A percentile compares a stretch with the other conserved stretches of the same genome.
Evolutionary conservation across 805 yeast species (phyloP).

Genomic region (Zygoascus tannicola): DNA sequence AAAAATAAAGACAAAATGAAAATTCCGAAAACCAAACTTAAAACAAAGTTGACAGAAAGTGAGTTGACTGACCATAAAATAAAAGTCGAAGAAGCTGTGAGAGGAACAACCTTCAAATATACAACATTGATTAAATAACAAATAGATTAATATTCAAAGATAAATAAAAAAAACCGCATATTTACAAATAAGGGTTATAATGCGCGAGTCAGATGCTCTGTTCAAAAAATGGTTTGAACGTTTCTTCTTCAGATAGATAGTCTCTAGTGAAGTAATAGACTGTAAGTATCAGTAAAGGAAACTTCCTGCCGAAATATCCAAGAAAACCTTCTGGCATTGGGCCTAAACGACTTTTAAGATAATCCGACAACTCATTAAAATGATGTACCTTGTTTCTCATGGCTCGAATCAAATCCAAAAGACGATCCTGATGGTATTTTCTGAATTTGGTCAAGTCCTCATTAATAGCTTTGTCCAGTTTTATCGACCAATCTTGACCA

Average conservation of each 20-base stretch:
- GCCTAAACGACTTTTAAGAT: constrained; percentile 55
- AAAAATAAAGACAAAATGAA: no score
- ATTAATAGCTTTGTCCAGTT: constrained; percentile 63
- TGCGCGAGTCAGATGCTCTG: constrained; percentile 5
- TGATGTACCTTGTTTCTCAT: constrained; percentile 92
- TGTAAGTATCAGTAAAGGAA: constrained; percentile 72
- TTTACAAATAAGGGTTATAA: no score
- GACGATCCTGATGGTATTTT: constrained; percentile 66
- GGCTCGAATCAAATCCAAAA: constrained; percentile 83
- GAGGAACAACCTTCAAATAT: no score
- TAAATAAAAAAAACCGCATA: no score
- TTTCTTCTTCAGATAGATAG: constrained; percentile 55
- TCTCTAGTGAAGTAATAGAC: constrained; percentile 54
- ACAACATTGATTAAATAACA: no score
- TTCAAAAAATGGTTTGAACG: constrained; percentile 38
- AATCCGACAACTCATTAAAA: constrained; percentile 75
- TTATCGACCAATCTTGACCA: constrained; percentile 64
- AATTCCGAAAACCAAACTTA: no score
- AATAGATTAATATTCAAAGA: no score
- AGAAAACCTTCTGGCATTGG: constrained; percentile 82
- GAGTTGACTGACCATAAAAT: no score
- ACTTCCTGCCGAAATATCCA: constrained; percentile 58
- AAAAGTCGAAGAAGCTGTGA: no score
- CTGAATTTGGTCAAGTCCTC: constrained; percentile 85
- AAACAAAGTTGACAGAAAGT: no score